Conservation (phyloP, 2,329 filamentous ascomycete species). For the Fusarium anguioides region DNA sequence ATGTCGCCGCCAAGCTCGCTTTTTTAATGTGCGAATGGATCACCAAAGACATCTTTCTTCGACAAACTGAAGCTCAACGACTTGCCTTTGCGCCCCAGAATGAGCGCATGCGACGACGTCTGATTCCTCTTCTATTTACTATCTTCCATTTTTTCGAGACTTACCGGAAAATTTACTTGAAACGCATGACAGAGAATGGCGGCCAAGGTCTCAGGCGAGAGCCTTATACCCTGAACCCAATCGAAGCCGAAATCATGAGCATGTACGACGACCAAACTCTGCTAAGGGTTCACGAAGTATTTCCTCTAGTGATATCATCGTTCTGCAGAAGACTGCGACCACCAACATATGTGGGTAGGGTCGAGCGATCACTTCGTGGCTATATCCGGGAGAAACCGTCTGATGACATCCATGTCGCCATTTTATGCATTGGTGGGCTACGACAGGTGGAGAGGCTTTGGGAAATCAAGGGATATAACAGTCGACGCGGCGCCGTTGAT, state of each 20-base stretch:
- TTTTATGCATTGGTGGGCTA: conserved; percentile 69
- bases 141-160: conserved; percentile 76
- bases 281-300: conserved; percentile 71
- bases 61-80: conserved; percentile 65
- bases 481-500: conserved; percentile 68
- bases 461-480: conserved; percentile 75
- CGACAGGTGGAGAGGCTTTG: conserved; percentile 72
- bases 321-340: conserved; percentile 72
- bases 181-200: conserved; percentile 64
- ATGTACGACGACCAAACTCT: conserved; percentile 74
- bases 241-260: conserved; percentile 70
- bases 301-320: conserved; percentile 72
- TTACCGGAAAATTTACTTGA: conserved; percentile 68
- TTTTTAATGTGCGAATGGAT: conserved; percentile 72
- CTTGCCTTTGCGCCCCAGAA: conserved; percentile 69
- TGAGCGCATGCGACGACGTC: conserved; percentile 71
- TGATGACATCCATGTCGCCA: conserved; percentile 71
- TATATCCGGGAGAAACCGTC: conserved; percentile 71
- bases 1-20: conserved; percentile 72
- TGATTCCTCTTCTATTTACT: conserved; percentile 73
- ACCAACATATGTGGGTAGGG: conserved; percentile 71
- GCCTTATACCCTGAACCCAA: conserved; percentile 71
- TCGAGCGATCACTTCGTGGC: conserved; percentile 71
- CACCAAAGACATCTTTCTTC: conserved; percentile 72
- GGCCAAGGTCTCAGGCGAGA: conserved; percentile 62